Base-by-base conservation (phyloP, 2,329 filamentous ascomycete species). In the Knoxdaviesia proteae region DNA sequence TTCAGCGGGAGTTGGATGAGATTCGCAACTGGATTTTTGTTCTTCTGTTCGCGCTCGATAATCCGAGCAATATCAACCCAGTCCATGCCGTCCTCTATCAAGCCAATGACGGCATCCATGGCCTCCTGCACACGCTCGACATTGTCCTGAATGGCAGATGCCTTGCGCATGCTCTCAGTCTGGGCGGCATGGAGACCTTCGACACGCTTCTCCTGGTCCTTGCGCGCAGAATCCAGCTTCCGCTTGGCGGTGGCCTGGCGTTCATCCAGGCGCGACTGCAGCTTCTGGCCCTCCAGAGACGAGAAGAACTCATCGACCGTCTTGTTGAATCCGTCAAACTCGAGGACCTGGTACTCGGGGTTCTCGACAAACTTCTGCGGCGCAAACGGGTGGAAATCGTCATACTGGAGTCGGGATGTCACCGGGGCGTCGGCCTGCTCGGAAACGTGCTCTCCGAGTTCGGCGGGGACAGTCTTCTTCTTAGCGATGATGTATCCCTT, bases 281-380 rank as follows among this genome's bases (percentile, higher is more conserved):
- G 67, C 55, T 84, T 93, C 56, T 94, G 88, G 0, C 87, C 84
- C 60, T 98, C 90, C 31, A 96, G 74, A 0, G 88, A 96, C 0
- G 90, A 96, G 58, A 93, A 96, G 62, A 94, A 98, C 50, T 94
- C 84, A 54, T 98, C 90, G 0, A 94, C 86, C 0, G 86, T 90
- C 54, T 80, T 81, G 58, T 94, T 94, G 64, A 92, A 96, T 7
- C 77, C 80, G 6, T 84, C 71, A 49, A 87, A 86, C 43, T 83
- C 73, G 8, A 96, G 54, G 10, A 93, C 74, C 3, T 74, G 70
- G 30, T 78, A 71, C 0, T 67, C 61, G 0, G 74, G 63, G 44
- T 86, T 75, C 6, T 71, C 65, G 47, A 77, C 73, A 47, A 93
- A 81, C 50, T 96, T 88, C 29, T 69, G 65, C 0, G 90, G 90